Conservation (phyloP, 768 basidiomycete genomes). For the Agaricus blazei region DNA sequence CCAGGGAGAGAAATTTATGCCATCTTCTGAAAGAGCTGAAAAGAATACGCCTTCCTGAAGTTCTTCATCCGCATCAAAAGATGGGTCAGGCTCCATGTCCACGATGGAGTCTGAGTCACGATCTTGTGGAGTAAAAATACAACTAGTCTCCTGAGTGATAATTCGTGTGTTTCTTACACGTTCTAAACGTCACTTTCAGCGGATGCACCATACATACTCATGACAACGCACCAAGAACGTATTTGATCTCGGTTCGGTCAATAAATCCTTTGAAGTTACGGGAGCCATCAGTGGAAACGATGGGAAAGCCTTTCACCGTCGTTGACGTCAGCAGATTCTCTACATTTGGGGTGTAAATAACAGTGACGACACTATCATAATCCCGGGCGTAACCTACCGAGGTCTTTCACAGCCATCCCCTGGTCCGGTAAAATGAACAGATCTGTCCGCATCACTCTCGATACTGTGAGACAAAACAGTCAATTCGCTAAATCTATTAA, state of each 20-base stretch:
- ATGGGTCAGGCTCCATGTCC: conserved; percentile 43
- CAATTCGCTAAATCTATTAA: conserved; percentile 1
- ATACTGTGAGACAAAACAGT: conserved; percentile 44
- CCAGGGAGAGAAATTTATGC: conserved; percentile 79
- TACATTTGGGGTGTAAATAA: conserved; percentile 40
- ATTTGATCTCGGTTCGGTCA: conserved; percentile 76
- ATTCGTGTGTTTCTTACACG: conserved; percentile 62
- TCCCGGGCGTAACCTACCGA: conserved; percentile 53
- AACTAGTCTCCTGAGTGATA: conserved; percentile 58
- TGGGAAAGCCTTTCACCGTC: conserved; percentile 87
- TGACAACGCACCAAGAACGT: conserved; percentile 66
- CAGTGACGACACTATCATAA: conserved; percentile 5
- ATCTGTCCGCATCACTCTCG: conserved; percentile 85
- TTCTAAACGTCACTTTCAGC: conserved; percentile 39
- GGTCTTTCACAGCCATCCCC: conserved; percentile 71
- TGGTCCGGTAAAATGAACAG: conserved; percentile 66
- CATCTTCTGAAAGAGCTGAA: conserved; percentile 49
- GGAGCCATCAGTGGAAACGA: conserved; percentile 61
- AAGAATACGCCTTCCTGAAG: conserved; percentile 58
- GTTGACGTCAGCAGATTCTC: conserved; percentile 55
- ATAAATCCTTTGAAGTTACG: conserved; percentile 81
- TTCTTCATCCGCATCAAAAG: conserved; percentile 60
- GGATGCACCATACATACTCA: conserved; percentile 3
- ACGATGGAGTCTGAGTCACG: conserved; percentile 26
- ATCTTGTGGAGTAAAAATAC: conserved; percentile 61